Evolutionary conservation across 176 grass and related monocot genomes (phyloP), one percentile per base, ranked within the genome.

Genomic region (Oryza meyeriana): DNA sequence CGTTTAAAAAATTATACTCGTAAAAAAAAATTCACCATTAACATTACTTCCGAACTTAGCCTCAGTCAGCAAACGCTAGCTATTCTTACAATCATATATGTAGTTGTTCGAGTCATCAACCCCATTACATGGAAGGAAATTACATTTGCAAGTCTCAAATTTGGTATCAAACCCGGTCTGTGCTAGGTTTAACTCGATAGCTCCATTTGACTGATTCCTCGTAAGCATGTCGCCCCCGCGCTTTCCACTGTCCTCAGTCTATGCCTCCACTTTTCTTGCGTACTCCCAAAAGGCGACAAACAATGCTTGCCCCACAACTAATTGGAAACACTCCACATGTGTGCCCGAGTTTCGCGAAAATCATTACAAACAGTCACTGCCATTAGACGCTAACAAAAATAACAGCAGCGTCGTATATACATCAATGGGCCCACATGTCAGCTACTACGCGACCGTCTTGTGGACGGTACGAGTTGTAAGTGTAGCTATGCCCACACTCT

Each of bases 341-440:
- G 20, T 55, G 50, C 6, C 10, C 11, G 0, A 44, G 12, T 45
- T 45, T 11, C 8, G 1, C 5, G 4, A 8, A 2, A 2, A 45
- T 16, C 11, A 2, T 20, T 29, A 0, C 0, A 4, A 17, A 1
- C n/a, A 1, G 1, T 0, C 13, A 48, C 50, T 10, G 29, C 48
- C 30, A 39, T 36, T 14, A 1, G 1, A 12, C 4, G 0, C 10
- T 18, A 17, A 8, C 10, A 29, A 68, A 6, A n/a, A n/a, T n/a
- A n/a, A n/a, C n/a, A n/a, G n/a, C n/a, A n/a, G n/a, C n/a, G n/a
- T n/a, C n/a, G n/a, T 7, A 9, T 3, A 55, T 6, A 8, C 2
- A 0, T 4, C 0, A 0, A 0, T 0, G n/a, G 10, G 1, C 13
- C 61, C 71, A 3, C 61, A 3, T 18, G 29, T 35, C 30, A 47